Conservation (phyloP, 305 asterid genomes). For the Fraxinus paxiana region DNA sequence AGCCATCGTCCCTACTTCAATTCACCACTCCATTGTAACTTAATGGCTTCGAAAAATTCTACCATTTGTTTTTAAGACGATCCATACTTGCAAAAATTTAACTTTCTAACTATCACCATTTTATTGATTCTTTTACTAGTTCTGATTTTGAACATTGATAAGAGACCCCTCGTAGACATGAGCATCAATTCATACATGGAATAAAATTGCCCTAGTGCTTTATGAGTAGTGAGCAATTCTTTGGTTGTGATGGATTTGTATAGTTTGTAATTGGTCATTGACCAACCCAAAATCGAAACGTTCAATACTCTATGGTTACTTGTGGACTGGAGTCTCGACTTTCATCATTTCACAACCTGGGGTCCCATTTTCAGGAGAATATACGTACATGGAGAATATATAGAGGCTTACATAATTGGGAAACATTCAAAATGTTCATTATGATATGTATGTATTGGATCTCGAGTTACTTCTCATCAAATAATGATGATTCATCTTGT, state of each 20-base stretch:
- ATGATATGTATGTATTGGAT: not conserved
- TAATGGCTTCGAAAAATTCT: not conserved
- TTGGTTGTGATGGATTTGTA: not conserved
- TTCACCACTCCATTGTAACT: not conserved
- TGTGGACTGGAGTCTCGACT: conserved; percentile 12
- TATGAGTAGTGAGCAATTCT: not conserved
- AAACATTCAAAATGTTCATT: conserved; percentile 21
- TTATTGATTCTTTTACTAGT: not conserved
- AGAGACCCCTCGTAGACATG: not conserved
- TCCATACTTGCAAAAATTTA: not conserved
- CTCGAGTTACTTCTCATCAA: not conserved
- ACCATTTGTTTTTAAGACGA: not conserved
- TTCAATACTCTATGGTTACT: conserved; percentile 14
- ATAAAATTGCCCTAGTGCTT: not conserved
- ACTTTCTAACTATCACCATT: not conserved
- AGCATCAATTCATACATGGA: conserved; percentile 2
- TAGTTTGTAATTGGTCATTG: not conserved
- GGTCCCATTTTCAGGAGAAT: not conserved
- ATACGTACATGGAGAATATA: not conserved
- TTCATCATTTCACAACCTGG: conserved; percentile 13
- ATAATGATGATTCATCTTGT: not conserved
- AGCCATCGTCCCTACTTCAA: not conserved
- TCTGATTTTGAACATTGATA: not conserved
- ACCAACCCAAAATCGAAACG: conserved; percentile 36
- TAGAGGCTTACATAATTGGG: not conserved